Evolutionary conservation across 768 basidiomycete species (phyloP).

Genomic region (Lentinula detonsa): DNA sequence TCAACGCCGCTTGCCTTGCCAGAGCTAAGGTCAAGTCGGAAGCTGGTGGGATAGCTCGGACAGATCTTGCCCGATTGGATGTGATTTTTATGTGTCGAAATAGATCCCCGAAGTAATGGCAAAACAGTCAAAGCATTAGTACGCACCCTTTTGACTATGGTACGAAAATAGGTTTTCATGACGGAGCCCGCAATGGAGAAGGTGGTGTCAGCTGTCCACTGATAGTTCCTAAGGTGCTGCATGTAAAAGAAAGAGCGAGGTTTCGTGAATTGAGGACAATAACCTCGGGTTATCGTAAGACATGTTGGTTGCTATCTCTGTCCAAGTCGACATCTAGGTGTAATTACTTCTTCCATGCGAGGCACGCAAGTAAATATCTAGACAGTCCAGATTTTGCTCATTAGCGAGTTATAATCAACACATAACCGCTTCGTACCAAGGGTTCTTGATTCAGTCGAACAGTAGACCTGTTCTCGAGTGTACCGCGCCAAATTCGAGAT

Average conservation of each 20-base stretch:
- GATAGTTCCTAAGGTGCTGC: slow-evolving; percentile 28
- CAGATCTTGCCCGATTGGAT: slow-evolving; percentile 27
- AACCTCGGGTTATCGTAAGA: not conserved
- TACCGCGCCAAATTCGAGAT: no score
- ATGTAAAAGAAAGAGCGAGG: slow-evolving; percentile 14
- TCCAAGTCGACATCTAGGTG: no score
- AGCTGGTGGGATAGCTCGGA: slow-evolving; percentile 20
- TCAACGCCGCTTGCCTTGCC: no score
- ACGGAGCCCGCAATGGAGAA: slow-evolving; percentile 29
- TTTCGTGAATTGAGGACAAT: not conserved
- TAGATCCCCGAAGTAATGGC: not conserved
- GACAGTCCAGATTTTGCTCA: no score
- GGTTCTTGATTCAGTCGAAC: no score
- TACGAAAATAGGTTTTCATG: slow-evolving; percentile 28
- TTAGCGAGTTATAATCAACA: no score
- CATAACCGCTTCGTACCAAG: no score
- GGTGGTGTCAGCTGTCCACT: slow-evolving; percentile 34
- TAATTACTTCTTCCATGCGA: no score
- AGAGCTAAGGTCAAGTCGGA: slow-evolving; percentile 7
- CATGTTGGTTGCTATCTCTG: not conserved
- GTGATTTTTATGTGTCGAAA: slow-evolving; percentile 23
- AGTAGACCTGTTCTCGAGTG: no score
- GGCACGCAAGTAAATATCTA: no score
- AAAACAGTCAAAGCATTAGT: not conserved
- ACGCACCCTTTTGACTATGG: slow-evolving; percentile 27